Conservation (phyloP, 257 asterid species). For the Solanum virginianum region DNA sequence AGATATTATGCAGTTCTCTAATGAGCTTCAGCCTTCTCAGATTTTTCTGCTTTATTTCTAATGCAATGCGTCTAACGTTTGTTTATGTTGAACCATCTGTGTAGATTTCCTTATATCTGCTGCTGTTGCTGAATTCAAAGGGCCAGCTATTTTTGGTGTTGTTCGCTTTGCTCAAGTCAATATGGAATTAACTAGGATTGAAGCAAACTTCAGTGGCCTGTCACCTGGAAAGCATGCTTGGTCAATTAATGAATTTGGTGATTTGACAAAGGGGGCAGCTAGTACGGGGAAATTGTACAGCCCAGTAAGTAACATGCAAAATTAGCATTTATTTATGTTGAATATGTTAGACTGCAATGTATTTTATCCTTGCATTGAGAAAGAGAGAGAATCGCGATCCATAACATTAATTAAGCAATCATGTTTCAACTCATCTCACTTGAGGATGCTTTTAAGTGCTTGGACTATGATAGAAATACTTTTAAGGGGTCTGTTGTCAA, state of each 20-base stretch:
- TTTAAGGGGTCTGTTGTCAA: background rate
- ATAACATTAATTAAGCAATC: background rate
- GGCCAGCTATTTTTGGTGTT: slow-evolving; percentile 70
- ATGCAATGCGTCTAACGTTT: background rate
- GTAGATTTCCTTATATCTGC: slow-evolving; percentile 87
- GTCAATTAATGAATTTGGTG: slow-evolving; percentile 88
- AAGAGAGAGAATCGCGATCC: background rate
- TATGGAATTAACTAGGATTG: slow-evolving; percentile 75
- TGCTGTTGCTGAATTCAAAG: slow-evolving; percentile 90
- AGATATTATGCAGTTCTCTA: background rate
- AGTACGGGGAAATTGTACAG: slow-evolving; percentile 76
- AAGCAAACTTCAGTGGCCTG: slow-evolving; percentile 84
- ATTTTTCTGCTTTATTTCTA: background rate
- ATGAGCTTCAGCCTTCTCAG: background rate
- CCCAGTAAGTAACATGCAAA: slow-evolving; percentile 24
- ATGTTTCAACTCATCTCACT: background rate
- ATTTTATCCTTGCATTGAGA: background rate
- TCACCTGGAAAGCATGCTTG: slow-evolving; percentile 77
- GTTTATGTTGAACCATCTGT: background rate
- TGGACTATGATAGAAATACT: background rate
- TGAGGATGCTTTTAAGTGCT: background rate
- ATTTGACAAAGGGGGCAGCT: slow-evolving; percentile 78
- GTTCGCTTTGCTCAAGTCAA: slow-evolving; percentile 88
- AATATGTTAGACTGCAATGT: background rate
- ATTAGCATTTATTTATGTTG: slow-evolving; percentile 15